phyloP scores from a whole-genome alignment of 1,284 basidiomycete genomes.

The Tylopilus orsonianus region DNA sequence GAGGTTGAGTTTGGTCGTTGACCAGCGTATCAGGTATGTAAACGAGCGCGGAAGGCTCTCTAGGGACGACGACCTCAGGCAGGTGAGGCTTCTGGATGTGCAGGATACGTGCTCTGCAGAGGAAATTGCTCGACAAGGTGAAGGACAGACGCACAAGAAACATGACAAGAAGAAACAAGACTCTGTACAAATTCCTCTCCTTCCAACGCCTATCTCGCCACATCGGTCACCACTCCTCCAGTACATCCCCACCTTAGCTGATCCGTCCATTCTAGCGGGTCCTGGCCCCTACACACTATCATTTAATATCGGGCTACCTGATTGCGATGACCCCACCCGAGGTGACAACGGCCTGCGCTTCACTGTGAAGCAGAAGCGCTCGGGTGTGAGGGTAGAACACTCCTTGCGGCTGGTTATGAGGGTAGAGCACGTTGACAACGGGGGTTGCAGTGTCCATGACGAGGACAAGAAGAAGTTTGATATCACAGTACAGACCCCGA shows the following conservation, averaged over 20 bases:
- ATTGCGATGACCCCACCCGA: slow-evolving; percentile 39
- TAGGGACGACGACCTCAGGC: slow-evolving; percentile 8
- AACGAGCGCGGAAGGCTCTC: background rate
- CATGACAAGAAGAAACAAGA: slow-evolving; percentile 29
- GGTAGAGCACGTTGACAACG: slow-evolving; percentile 56
- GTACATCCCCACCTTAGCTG: slow-evolving; percentile 24
- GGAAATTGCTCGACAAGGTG: slow-evolving; percentile 65
- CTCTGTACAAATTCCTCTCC: slow-evolving; percentile 60
- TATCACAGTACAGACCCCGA: slow-evolving; percentile 85
- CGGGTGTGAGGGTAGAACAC: slow-evolving; percentile 80
- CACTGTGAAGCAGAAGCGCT: slow-evolving; percentile 79
- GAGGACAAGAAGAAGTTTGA: slow-evolving; percentile 77
- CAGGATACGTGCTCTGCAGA: slow-evolving; percentile 19
- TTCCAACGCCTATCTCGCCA: slow-evolving; percentile 38
- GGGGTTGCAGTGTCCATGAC: slow-evolving; percentile 57
- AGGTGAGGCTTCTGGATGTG: slow-evolving; percentile 21
- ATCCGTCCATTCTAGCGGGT: slow-evolving; percentile 56
- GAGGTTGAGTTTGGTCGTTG: slow-evolving; percentile 73
- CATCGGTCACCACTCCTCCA: slow-evolving; percentile 29
- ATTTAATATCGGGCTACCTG: slow-evolving; percentile 54
- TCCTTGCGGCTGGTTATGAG: slow-evolving; percentile 81
- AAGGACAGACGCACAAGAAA: slow-evolving; percentile 36
- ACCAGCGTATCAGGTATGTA: slow-evolving; percentile 45
- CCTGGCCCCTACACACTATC: slow-evolving; percentile 72
- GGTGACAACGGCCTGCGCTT: slow-evolving; percentile 52